Base-by-base conservation (phyloP, 192 early-diverging fungal species). In the Dissophora globulifera region DNA sequence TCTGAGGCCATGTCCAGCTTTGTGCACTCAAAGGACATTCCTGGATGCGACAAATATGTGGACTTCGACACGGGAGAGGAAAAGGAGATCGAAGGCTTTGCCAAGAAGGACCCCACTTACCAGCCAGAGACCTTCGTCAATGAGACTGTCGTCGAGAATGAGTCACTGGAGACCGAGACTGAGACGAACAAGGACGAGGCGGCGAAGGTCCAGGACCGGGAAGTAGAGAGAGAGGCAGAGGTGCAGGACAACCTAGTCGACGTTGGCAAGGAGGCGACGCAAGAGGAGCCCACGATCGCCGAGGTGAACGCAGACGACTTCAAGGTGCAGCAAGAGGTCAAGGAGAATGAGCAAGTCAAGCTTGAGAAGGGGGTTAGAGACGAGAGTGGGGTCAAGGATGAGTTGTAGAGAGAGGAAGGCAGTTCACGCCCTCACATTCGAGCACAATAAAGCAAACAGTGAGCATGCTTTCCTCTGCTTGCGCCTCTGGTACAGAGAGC, bases 81-180 rank as follows among this genome's bases (percentile, higher is more conserved):
- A 22, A 35, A 49, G 50, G 58, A 62, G 31, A 20, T 67, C 7
- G 72, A 76, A 19, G 72, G 72, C 10, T 66, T 62, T 50, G 51
- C 52, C 6, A 49, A 23, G 27, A 66, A 58, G 64, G 58, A 76
- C 16, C 51, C 58, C 8, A 20, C 16, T 2, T 20, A 76, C 38
- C 9, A 30, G 15, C 72, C 72, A 3, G 63, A 45, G 29, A 52
- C 57, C 13, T 76, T 30, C n/a, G n/a, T n/a, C n/a, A 41, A 30
- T 25, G 62, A 53, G 27, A 30, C 3, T 3, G 46, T 29, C 19
- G 33, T 31, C 22, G 43, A 13, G 1, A 35, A 23, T 15, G 26
- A 48, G 26, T 30, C 41, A 6, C 42, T 53, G 6, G 27, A 33
- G 27, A 48, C 9, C 1, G 29, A 35, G n/a, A 3, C n/a, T n/a